A percentile compares a stretch with the other conserved stretches of the same genome.
Evolutionary conservation across 805 yeast genomes (phyloP).

Genomic region (Tetrapisispora namnaoensis): DNA sequence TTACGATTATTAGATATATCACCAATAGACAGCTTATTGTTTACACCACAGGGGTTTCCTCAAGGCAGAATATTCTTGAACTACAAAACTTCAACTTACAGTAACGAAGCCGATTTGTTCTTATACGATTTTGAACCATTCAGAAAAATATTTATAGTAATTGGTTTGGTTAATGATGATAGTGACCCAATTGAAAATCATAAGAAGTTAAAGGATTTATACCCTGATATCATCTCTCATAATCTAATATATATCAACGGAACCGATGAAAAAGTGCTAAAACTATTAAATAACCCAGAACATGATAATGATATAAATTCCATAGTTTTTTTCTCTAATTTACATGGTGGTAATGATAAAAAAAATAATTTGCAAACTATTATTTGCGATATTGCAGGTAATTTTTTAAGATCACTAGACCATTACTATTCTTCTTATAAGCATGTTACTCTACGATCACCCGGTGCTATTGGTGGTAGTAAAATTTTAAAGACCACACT

Average conservation of each 20-base stretch:
- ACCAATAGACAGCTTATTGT: constrained; percentile 47
- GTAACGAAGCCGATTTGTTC: constrained; percentile 50
- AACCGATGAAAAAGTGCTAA: constrained; percentile 3
- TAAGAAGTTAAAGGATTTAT: constrained; percentile 30
- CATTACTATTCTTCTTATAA: constrained; percentile 62
- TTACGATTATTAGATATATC: constrained; percentile 69
- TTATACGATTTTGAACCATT: constrained; percentile 86
- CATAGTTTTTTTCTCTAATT: background rate
- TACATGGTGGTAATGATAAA: constrained; percentile 1
- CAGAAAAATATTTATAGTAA: constrained; percentile 60
- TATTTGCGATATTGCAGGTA: constrained; percentile 61
- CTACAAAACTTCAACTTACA: constrained; percentile 32
- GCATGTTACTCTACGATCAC: constrained; percentile 75
- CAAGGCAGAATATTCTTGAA: constrained; percentile 62
- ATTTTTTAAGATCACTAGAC: constrained; percentile 54
- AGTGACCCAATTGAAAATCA: constrained; percentile 23
- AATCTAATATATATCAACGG: constrained; percentile 17
- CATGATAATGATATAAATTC: background rate
- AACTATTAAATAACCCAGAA: background rate
- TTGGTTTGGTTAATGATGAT: constrained; percentile 35
- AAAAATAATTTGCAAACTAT: constrained; percentile 43
- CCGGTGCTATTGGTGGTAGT: constrained; percentile 52
- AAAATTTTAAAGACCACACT: constrained; percentile 32
- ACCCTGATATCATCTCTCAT: constrained; percentile 25
- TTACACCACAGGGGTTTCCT: constrained; percentile 82